Base-by-base conservation (phyloP, 148 eudicot species). In the Drosera capensis region DNA sequence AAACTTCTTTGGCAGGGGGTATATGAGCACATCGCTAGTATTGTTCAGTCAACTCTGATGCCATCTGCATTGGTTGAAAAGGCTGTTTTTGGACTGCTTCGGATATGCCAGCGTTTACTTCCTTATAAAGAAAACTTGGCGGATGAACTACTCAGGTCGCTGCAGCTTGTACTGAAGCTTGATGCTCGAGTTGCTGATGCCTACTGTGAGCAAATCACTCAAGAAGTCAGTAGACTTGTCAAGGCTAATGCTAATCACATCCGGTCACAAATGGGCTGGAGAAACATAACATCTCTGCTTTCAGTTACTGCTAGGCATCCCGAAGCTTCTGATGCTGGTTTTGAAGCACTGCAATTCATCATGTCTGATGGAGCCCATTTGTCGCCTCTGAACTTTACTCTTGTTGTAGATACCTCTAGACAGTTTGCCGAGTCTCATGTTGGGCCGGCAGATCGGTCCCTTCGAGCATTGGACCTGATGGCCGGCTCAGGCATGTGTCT, bases 171-270 rank as follows among this genome's bases (percentile, higher is more conserved):
- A 42, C 64, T 70, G 46, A 84, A 80, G 64, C 85, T 84, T 16
- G 95, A 84, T 54, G 95, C 95, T 14, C 72, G 90, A 15, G 95
- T 84, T 23, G 82, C 90, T 14, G 95, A 84, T 72, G 77, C 80
- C 20, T 84, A 84, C 70, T 77, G 90, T 45, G 90, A 77, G 48
- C 95, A 71, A 46, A 80, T 84, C 54, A 84, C 95, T 20, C 90
- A 74, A 59, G 95, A 84, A 65, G 95, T 84, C 31, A 77, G 60
- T 49, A 82, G 85, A 21, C 60, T 84, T 20, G 90, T 80, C 40
- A 77, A 72, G 62, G 95, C 85, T 26, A 84, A 84, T 40, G 90
- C 79, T 11, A 59, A 77, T 15, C 95, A 77, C 52, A 80, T 84
- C 36, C 61, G 86, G 22, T 80, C 90, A 25, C 79, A 73, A 51